phyloP scores from a whole-genome alignment of 164 flowering plant genomes.

The Paratinospora sagittata region DNA sequence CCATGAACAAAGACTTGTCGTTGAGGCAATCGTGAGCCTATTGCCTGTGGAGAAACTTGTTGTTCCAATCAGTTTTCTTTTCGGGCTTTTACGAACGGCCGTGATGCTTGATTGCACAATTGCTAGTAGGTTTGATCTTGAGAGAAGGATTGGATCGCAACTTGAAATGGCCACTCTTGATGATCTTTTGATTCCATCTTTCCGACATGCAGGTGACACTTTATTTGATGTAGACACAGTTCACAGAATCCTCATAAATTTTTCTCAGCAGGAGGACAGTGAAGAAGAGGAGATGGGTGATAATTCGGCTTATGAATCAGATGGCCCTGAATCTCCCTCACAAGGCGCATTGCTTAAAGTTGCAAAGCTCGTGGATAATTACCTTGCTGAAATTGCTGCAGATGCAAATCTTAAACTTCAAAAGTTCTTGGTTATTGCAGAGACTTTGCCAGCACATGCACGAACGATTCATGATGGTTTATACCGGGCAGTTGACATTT shows the following conservation, averaged over 20 bases:
- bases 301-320: conserved; percentile 65
- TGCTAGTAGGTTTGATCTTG: conserved; percentile 70
- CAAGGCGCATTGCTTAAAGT: conserved; percentile 66
- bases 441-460: conserved; percentile 69
- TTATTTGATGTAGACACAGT: conserved; percentile 80
- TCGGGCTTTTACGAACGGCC: conserved; percentile 73
- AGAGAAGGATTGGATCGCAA: conserved; percentile 81
- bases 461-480: conserved; percentile 72
- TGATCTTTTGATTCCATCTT: conserved; percentile 80
- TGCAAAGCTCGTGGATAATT: conserved; percentile 69
- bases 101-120: conserved; percentile 56
- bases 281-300: conserved; percentile 62
- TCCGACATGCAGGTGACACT: conserved; percentile 62
- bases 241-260: conserved; percentile 73
- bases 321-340: conserved; percentile 64
- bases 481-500: conserved; percentile 81
- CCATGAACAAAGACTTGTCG: conserved; percentile 54
- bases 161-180: conserved; percentile 77
- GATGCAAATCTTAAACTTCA: conserved; percentile 79
- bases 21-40: conserved; percentile 73
- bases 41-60: conserved; percentile 69
- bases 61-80: conserved; percentile 70
- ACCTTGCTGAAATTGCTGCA: conserved; percentile 92
- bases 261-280: conserved; percentile 76
- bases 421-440: conserved; percentile 77